Conservation (phyloP, 768 basidiomycete species). For the Tylopilus sp. region DNA sequence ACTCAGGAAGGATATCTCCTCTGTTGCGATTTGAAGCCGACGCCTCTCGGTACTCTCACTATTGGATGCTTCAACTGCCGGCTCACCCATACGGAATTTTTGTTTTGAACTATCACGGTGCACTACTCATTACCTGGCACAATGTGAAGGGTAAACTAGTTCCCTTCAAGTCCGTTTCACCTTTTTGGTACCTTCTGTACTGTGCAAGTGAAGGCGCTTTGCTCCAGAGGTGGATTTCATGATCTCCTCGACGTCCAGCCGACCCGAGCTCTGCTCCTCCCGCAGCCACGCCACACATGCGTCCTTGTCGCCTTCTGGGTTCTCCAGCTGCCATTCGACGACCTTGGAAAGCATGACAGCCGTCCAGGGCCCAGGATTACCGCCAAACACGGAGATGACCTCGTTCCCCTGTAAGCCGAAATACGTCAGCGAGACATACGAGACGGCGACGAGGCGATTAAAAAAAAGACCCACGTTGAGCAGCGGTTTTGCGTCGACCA, state of each 20-base stretch:
- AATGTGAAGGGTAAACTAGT: too few species aligned
- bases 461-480: slow-evolving; percentile 79
- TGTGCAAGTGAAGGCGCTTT: slow-evolving; percentile 25
- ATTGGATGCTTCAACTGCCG: too few species aligned
- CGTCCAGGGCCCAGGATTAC: slow-evolving; percentile 69
- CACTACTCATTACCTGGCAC: too few species aligned
- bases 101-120: too few species aligned
- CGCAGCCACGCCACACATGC: slow-evolving; percentile 70
- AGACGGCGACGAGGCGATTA: not conserved
- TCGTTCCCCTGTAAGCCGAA: slow-evolving; percentile 69
- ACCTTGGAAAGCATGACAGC: slow-evolving; percentile 60
- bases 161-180: slow-evolving; percentile 29
- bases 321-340: slow-evolving; percentile 80
- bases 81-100: too few species aligned
- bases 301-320: slow-evolving; percentile 63
- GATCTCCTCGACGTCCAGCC: slow-evolving; percentile 34
- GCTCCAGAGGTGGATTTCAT: slow-evolving; percentile 13
- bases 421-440: not conserved
- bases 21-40: too few species aligned
- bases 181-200: slow-evolving; percentile 27
- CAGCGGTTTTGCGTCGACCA: slow-evolving; percentile 67
- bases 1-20: too few species aligned
- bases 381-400: slow-evolving; percentile 50
- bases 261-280: slow-evolving; percentile 47
- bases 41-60: too few species aligned